These are phyloP conservation scores for Pilobolus umbonatus DNA, from an alignment of 192 early-diverging fungal genomes.

Conservation along the genomic window DNA sequence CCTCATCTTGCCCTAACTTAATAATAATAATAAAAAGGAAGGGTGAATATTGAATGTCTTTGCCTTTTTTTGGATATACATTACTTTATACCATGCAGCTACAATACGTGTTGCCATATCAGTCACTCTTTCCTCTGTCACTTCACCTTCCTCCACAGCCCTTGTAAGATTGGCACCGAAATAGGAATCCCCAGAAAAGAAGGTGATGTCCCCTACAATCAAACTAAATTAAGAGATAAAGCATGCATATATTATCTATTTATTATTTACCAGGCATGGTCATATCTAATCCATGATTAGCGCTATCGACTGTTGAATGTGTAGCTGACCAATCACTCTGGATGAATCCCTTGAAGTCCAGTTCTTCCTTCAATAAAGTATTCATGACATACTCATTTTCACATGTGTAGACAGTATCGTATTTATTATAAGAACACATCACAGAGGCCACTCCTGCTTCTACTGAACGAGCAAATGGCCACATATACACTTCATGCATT, in stretches of 20 bases:
- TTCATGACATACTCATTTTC: conserved; percentile 45
- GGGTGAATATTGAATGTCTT: not conserved
- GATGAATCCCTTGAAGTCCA: conserved; percentile 59
- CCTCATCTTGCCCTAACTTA: conserved; percentile 10
- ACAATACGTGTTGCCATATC: conserved; percentile 25
- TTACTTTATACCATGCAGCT: conserved; percentile 35
- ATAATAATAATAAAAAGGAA: not conserved
- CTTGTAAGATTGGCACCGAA: conserved; percentile 22
- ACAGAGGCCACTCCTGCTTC: conserved; percentile 57
- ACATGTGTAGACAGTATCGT: conserved; percentile 57
- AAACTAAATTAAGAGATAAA: not conserved
- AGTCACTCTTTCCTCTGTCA: conserved; percentile 11
- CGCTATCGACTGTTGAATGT: conserved; percentile 32
- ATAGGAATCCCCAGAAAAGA: conserved; percentile 21
- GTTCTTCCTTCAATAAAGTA: conserved; percentile 43
- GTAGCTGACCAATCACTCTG: conserved; percentile 55
- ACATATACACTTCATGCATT: conserved; percentile 44
- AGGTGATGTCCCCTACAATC: conserved; percentile 23
- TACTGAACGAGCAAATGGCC: conserved; percentile 49
- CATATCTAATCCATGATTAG: conserved; percentile 35
- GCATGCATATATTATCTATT: conserved; percentile 36
- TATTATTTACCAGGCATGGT: conserved; percentile 32
- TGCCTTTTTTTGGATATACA: not conserved
- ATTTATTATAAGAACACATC: conserved; percentile 61
- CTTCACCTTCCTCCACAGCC: conserved; percentile 11